A percentile compares a stretch with the other conserved stretches of the same genome.
Evolutionary conservation across 768 basidiomycete genomes (phyloP).

Genomic region (Lentinula sp.): DNA sequence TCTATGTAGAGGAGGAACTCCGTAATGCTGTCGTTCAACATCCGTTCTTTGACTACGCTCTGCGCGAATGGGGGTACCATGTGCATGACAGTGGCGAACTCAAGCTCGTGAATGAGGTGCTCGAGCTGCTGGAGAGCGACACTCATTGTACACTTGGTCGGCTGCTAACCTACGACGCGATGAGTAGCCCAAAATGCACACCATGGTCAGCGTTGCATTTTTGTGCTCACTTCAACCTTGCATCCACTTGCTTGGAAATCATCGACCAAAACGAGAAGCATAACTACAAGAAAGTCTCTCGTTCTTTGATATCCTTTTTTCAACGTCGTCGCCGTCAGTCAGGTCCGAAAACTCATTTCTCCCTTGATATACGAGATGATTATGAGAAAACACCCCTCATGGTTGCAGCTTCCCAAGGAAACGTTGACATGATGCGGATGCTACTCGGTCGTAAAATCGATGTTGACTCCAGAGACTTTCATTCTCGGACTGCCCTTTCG

Average conservation of each 20-base stretch:
- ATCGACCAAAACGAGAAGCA: not conserved
- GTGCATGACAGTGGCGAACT: not conserved
- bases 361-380: not conserved
- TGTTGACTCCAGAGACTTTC: not conserved
- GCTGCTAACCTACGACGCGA: not conserved
- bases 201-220: not conserved
- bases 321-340: not conserved
- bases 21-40: not conserved
- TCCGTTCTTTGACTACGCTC: not conserved
- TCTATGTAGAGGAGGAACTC: not conserved
- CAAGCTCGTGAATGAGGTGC: not conserved
- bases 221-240: not conserved
- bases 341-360: not conserved
- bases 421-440: not conserved
- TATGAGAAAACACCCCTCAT: not conserved
- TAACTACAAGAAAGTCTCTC: not conserved
- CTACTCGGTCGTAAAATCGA: not conserved
- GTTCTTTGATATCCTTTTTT: not conserved
- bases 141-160: not conserved
- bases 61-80: not conserved
- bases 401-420: not conserved
- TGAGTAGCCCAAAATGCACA: not conserved
- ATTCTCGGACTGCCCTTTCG: not conserved
- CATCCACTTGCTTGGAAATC: not conserved
- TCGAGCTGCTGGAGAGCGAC: not conserved